Evolutionary conservation across 495 filamentous ascomycete species (phyloP), one percentile per base, ranked within the genome.

Genomic region (Daldinia grandis): DNA sequence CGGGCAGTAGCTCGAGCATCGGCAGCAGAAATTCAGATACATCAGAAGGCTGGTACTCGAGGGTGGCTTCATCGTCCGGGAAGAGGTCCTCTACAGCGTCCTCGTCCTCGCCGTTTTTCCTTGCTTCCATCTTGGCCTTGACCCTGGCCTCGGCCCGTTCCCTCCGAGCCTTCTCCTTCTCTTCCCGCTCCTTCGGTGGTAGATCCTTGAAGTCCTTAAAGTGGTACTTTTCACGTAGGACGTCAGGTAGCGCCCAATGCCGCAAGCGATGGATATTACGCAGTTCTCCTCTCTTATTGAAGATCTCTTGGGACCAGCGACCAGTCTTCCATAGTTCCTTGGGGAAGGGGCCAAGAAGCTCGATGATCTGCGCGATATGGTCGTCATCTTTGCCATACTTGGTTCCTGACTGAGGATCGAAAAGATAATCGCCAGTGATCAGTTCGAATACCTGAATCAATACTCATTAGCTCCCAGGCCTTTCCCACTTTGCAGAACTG

Each of bases 361-460:
- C 95, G 79, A 99, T 98, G 75, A 99, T 98, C 78, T 99, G 95
- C 3, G 95, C 95, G 47, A 98, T 99, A 81, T 99, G 95, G 79
- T 99, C 95, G 81, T 99, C 95, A 78, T 99, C 95, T 84, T 99
- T 99, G 76, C 95, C 95, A 76, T 99, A 99, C 80, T 98, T 98
- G 21, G 96, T 98, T 58, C 95, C 95, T 5, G 95, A 98, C 81
- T 99, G 95, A 1, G 95, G 95, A 74, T 99, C 95, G 81, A 99
- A 99, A 49, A 99, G 89, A 77, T 98, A 99, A 81, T 99, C 95
- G 71, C 95, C 95, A 12, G 95, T 99, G 67, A 99, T 98, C 24
- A 99, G 84, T 77, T 99, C 95, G 72, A 99, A 99, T 33, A 93
- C 90, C 95, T 99, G 72, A 31, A 56, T 9, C 27, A 37, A 14